Base-by-base conservation (phyloP, 2,329 filamentous ascomycete species). In the Stemphylium beticola region DNA sequence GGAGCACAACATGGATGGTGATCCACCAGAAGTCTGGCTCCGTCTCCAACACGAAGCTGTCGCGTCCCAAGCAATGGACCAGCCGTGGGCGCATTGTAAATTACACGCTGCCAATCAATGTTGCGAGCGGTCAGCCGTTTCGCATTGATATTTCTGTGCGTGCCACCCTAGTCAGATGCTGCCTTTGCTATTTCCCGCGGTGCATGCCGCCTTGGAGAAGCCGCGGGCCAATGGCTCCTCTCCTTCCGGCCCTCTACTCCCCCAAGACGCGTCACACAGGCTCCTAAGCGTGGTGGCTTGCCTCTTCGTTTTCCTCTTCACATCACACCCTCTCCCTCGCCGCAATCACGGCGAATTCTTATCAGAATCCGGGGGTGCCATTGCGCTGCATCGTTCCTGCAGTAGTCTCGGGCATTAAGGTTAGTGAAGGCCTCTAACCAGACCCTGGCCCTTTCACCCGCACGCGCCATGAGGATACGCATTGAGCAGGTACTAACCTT, bases 401-500 rank as follows among this genome's bases (percentile, higher is more conserved):
- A 65, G 60, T 65, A 65, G 62, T 55, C 22, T 31, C 46, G 45
- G 43, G 47, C 45, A 40, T 47, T 41, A 50, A 42, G 49, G 42
- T 57, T 40, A 49, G 57, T 50, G 29, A 26, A 22, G 22, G 33
- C 26, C 40, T 40, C 41, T 42, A 44, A 42, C 43, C 15, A 55
- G 51, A 65, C 58, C 60, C 62, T 61, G 62, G 56, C 43, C 58
- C 56, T 53, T 53, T 63, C 54, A 57, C 56, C 50, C 40, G 56
- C 57, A 39, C 49, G 49, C 43, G 53, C 58, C 52, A 51, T 55
- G 7, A 26, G n/a, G 47, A 57, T 56, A 45, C 53, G 49, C 56
- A 47, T 53, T 42, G 32, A 53, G 45, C 38, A 50, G 34, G 37
- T 57, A 42, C 46, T 54, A 50, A 57, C 53, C 49, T 57, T 32